Evolutionary conservation across 1,284 basidiomycete genomes (phyloP), one percentile per base, ranked within the genome.

Genomic region (Rhodotorula sp.): DNA sequence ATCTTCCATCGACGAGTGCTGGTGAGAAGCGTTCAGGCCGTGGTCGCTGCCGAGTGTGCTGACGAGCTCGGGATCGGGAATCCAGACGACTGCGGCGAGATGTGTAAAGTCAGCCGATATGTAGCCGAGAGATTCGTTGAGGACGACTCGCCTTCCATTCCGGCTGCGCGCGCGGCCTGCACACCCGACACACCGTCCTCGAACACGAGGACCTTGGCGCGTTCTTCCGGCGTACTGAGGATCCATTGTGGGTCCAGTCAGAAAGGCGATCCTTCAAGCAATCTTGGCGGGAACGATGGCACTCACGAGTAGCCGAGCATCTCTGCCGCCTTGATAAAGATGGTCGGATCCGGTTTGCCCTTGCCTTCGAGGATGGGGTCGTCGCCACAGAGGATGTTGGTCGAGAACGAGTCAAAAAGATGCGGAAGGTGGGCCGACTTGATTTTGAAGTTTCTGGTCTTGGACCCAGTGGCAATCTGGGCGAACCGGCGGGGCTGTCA

Each of bases 101-200:
- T 4, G 15, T 29, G 37, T 3, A n/a, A 33, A 51, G 53, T 26
- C 5, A n/a, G 29, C 12, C 15, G 7, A 6, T 4, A 22, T 17
- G 4, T 15, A 17, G 45, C 24, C 8, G 57, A 45, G 12, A 26
- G 44, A 24, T 4, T 10, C 45, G 51, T n/a, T n/a, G 17, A 59
- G 15, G 29, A 18, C 46, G 15, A 26, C 74, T 37, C 29, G 76
- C 76, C 76, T 62, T 73, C 69, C 77, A 77, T 77, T 6, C 77
- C 75, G 22, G 77, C 77, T 24, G 75, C 74, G 26, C 66, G 57
- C 0, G 77, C 77, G 4, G 77, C 77, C 18, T 71, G 67, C 1
- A 78, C 75, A 7, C 76, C 76, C 3, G 77, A 75, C 3, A 73
- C 69, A 4, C 77, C 77, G 65, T 78, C 77, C 49, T 78, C 77